Conservation (phyloP, 768 basidiomycete species). For the Pisolithus marmoratus region DNA sequence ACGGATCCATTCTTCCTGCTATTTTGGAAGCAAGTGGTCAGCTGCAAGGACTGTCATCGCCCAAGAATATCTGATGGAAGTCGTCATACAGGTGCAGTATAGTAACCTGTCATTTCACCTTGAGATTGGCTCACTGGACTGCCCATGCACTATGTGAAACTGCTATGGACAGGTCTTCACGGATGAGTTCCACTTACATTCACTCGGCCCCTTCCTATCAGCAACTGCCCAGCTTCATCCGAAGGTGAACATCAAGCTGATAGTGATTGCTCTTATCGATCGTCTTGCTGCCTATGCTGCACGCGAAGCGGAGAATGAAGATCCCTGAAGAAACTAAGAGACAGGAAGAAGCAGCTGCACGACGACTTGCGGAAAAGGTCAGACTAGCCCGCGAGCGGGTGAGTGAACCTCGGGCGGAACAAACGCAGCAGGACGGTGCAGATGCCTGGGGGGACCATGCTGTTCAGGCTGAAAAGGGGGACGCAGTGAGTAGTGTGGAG, state of each 20-base stretch:
- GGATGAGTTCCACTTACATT: slow-evolving; percentile 96
- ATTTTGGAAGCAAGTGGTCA: slow-evolving; percentile 96
- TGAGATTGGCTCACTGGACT: too few relatives aligned
- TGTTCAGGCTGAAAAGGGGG: slow-evolving; percentile 17
- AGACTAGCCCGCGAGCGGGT: slow-evolving; percentile 62
- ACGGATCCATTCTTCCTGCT: slow-evolving; percentile 77
- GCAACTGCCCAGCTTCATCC: slow-evolving; percentile 96
- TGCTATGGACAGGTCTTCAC: slow-evolving; percentile 73
- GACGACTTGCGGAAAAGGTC: slow-evolving; percentile 82
- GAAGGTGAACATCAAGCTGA: slow-evolving; percentile 97
- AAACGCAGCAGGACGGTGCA: slow-evolving; percentile 13
- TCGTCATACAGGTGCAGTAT: slow-evolving; percentile 84
- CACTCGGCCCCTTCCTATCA: slow-evolving; percentile 92
- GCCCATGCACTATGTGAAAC: background rate
- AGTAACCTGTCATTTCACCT: background rate
- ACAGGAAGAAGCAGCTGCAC: slow-evolving; percentile 91
- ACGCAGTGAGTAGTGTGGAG: background rate
- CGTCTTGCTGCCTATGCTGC: slow-evolving; percentile 94
- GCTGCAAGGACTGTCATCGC: slow-evolving; percentile 98
- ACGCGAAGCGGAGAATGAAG: slow-evolving; percentile 93
- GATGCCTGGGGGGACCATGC: slow-evolving; percentile 22
- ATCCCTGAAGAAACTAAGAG: slow-evolving; percentile 90
- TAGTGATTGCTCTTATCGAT: slow-evolving; percentile 97
- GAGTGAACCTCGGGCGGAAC: slow-evolving; percentile 41
- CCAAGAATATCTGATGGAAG: slow-evolving; percentile 99